Base-by-base conservation (phyloP, 495 filamentous ascomycete species). In the Jackrogersella minutella region DNA sequence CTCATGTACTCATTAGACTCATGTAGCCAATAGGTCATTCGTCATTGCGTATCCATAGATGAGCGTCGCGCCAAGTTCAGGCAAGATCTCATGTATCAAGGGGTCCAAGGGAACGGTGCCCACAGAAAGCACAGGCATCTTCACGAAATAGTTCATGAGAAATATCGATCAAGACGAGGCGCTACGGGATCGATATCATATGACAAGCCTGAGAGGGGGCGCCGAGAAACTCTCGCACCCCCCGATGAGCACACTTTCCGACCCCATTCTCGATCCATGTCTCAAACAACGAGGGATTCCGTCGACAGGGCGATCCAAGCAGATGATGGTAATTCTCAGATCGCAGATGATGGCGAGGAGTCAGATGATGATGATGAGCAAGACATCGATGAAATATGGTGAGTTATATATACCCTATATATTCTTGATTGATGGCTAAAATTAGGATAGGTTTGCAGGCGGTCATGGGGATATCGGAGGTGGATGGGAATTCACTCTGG, bases 381-480 rank as follows among this genome's bases (percentile, higher is more conserved):
- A 64, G 90, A 94, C 68, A 89, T 95, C 56, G 87, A 91, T 68
- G 91, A 93, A 63, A 80, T 93, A 8, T 95, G 92, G 92, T 74
- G 37, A 40, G 72, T 58, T 7, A 47, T n/a, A 2, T n/a, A 2
- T 2, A 37, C 19, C n/a, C 21, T 2, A 44, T 2, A 34, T 5
- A 8, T 1, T 11, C 11, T 1, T 5, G 10, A 24, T 17, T 33
- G 31, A 39, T 37, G 16, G 13, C 67, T 63, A 52, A 68, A 22
- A 5, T 11, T 7, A 1, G 17, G 11, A 16, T 19, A 74, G 72
- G 72, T 96, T 95, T 72, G 83, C 90, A 0, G 92, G 92, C 36
- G 87, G 88, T 31, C 92, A 96, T 69, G 91, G 85, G 8, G 92
- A 96, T 64, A 87, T 96, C 26, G 92, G 92, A 13, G 92, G 93